phyloP scores from a whole-genome alignment of 208 protist species.

The Trypanosomatidae sp. region DNA sequence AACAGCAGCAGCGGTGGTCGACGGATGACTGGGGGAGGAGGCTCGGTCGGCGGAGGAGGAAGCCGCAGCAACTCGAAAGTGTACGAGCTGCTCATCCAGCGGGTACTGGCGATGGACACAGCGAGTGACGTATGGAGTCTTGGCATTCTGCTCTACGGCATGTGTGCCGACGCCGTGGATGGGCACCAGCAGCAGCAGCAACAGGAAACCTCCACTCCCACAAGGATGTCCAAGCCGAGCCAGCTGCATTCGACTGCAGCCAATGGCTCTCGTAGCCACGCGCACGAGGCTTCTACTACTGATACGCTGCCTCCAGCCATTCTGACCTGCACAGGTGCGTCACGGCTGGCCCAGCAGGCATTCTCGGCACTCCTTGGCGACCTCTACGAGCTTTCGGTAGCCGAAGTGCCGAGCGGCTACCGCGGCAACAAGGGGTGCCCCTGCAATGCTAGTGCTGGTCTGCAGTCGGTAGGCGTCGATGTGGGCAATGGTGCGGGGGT shows the following conservation, averaged over 20 bases:
- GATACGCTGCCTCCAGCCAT: neutral
- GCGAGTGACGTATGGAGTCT: conserved; percentile 34
- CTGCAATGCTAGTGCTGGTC: neutral
- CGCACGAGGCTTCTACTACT: neutral
- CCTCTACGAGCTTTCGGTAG: conserved; percentile 12
- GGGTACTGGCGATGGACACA: conserved; percentile 28
- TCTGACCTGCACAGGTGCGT: neutral
- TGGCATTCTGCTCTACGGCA: conserved; percentile 31
- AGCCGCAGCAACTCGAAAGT: conserved; percentile 17
- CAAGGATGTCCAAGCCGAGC: neutral
- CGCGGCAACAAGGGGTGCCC: neutral
- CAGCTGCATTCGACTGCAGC: neutral
- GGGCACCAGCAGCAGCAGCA: neutral
- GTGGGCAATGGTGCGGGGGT: neutral
- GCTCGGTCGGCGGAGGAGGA: neutral
- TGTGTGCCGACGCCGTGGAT: conserved; percentile 13
- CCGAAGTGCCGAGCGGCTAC: neutral
- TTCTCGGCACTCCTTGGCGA: conserved; percentile 26
- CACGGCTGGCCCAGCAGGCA: conserved; percentile 14
- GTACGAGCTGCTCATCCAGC: conserved; percentile 25
- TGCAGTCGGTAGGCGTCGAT: neutral
- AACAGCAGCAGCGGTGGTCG: conserved; percentile 7
- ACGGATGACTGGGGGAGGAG: conserved; percentile 3
- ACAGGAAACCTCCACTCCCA: neutral
- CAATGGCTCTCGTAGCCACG: neutral